phyloP scores from a whole-genome alignment of 2,329 filamentous ascomycete genomes.

The Ophiostoma piceae region DNA sequence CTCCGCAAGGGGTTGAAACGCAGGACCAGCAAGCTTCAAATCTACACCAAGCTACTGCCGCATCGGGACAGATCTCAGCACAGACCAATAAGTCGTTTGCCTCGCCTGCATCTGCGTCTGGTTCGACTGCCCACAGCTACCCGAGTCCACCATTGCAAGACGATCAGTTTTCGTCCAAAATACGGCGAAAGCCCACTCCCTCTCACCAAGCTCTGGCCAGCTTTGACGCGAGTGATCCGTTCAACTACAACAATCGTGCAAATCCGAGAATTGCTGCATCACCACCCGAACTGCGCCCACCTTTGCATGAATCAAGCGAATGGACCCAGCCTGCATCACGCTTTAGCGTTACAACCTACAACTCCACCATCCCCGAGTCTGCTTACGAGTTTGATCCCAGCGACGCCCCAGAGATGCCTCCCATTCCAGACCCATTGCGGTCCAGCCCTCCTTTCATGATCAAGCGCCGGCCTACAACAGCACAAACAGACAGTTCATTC shows the following conservation, averaged over 20 bases:
- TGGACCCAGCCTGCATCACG: constrained; percentile 53
- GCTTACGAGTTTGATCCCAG: constrained; percentile 20
- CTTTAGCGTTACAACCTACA: constrained; percentile 59
- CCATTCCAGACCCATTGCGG: constrained; percentile 21
- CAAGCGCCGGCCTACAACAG: constrained; percentile 15
- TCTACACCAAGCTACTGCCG: constrained; percentile 34
- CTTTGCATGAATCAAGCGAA: constrained; percentile 29
- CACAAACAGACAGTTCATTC: neutral
- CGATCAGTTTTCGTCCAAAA: constrained; percentile 18
- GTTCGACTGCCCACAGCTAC: constrained; percentile 31
- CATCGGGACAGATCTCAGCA: constrained; percentile 21
- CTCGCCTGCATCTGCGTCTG: constrained; percentile 16
- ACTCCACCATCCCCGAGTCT: constrained; percentile 44
- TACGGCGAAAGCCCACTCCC: constrained; percentile 25
- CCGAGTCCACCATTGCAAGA: constrained; percentile 36
- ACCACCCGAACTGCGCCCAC: constrained; percentile 23
- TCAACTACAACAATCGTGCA: constrained; percentile 28
- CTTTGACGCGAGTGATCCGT: constrained; percentile 27
- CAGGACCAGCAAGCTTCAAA: constrained; percentile 32
- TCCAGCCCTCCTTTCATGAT: constrained; percentile 12
- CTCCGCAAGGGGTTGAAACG: constrained; percentile 32
- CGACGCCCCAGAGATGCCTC: constrained; percentile 25
- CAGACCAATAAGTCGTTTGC: constrained; percentile 21
- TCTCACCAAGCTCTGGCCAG: constrained; percentile 22
- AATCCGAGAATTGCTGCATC: constrained; percentile 13